phyloP scores from a whole-genome alignment of 1,139 yeast species.

The Suzukiozyma palmioleophila region DNA sequence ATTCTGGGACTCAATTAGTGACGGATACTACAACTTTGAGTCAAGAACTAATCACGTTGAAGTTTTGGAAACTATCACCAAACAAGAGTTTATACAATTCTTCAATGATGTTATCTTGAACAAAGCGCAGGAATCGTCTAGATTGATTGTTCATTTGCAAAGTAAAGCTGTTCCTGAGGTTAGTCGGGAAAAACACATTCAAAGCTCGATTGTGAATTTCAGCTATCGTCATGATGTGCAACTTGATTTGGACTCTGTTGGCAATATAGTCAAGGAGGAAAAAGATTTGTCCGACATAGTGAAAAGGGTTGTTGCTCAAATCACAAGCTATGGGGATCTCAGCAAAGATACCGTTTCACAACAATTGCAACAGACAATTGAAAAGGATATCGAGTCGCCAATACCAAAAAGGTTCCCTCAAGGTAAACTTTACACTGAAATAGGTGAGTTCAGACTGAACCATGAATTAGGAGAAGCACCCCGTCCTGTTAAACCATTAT shows the following conservation, averaged over 20 bases:
- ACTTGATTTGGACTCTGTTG: constrained; percentile 24
- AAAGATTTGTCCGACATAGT: constrained; percentile 15
- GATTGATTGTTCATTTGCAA: constrained; percentile 62
- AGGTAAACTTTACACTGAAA: constrained; percentile 18
- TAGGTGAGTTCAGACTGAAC: constrained; percentile 22
- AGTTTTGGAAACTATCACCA: constrained; percentile 47
- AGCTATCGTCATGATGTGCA: constrained; percentile 20
- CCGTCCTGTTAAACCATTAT: constrained; percentile 27
- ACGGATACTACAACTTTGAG: constrained; percentile 76
- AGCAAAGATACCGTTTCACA: constrained; percentile 1
- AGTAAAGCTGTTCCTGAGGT: constrained; percentile 45
- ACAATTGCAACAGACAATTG: constrained; percentile 10
- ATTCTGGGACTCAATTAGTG: constrained; percentile 62
- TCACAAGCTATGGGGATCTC: constrained; percentile 5
- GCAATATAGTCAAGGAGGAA: constrained; percentile 18
- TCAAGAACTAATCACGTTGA: constrained; percentile 55
- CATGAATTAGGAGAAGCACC: constrained; percentile 28
- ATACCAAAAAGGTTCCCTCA: constrained; percentile 27
- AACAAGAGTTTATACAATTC: constrained; percentile 54
- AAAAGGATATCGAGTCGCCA: constrained; percentile 14
- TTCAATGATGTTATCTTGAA: constrained; percentile 45
- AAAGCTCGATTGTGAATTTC: constrained; percentile 25
- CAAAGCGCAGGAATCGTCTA: constrained; percentile 35
- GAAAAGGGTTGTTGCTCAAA: constrained; percentile 7
- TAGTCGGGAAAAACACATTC: constrained; percentile 19